These are phyloP conservation scores for Aureobasidium sp. DNA, from an alignment of 2,329 filamentous ascomycete species.

Conservation along the genomic window DNA sequence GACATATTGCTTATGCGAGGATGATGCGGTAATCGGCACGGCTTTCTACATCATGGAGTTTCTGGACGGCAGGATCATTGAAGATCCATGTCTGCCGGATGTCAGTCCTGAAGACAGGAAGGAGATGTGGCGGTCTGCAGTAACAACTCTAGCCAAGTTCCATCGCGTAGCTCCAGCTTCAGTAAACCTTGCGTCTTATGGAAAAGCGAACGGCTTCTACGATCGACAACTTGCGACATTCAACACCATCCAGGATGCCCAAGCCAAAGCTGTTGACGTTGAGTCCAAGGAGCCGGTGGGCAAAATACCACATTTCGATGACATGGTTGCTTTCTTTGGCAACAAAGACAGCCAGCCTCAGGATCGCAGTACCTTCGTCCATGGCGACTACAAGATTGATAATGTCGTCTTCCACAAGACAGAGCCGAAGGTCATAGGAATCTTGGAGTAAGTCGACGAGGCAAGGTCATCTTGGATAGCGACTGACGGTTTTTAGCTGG, in stretches of 20 bases:
- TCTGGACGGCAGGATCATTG: slow-evolving; percentile 86
- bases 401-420: slow-evolving; percentile 71
- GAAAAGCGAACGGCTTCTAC: slow-evolving; percentile 72
- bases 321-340: slow-evolving; percentile 71
- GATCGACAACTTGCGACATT: slow-evolving; percentile 80
- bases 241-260: slow-evolving; percentile 66
- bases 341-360: slow-evolving; percentile 62
- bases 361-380: slow-evolving; percentile 73
- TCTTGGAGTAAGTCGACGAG: slow-evolving; percentile 54
- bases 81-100: slow-evolving; percentile 74
- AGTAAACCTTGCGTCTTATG: slow-evolving; percentile 66
- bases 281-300: slow-evolving; percentile 74
- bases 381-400: slow-evolving; percentile 88
- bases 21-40: slow-evolving; percentile 71
- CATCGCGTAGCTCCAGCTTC: slow-evolving; percentile 63
- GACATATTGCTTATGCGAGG: slow-evolving; percentile 79
- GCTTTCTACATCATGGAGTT: slow-evolving; percentile 98
- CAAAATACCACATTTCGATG: slow-evolving; percentile 73
- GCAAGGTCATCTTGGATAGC: background rate
- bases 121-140: slow-evolving; percentile 79
- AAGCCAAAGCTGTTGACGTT: slow-evolving; percentile 67
- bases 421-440: slow-evolving; percentile 80
- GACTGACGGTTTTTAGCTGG: slow-evolving; percentile 48
- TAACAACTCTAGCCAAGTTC: slow-evolving; percentile 76
- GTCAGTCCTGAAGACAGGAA: slow-evolving; percentile 61